Percentiles rank a stretch among this genome's conserved stretches.
Evolutionary conservation across 2,329 filamentous ascomycete genomes (phyloP).

Genomic region (Ilyonectria robusta): DNA sequence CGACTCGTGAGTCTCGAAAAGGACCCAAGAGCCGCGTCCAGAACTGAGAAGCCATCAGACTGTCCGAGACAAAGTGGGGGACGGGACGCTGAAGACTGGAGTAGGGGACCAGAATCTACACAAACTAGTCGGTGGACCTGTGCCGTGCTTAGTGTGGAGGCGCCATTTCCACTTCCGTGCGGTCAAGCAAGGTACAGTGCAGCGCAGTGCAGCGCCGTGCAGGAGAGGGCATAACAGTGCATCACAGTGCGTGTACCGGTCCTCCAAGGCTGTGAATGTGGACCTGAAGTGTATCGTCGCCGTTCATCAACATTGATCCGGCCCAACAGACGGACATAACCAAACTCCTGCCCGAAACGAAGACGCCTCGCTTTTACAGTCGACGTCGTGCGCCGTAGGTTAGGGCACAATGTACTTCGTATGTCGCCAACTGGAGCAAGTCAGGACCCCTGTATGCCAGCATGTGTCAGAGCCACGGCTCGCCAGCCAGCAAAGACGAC

Average conservation of each 20-base stretch:
- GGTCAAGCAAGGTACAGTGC: constrained; percentile 31
- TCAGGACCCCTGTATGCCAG: constrained; percentile 26
- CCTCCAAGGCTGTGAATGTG: not conserved
- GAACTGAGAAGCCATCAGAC: not conserved
- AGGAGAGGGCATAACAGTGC: constrained; percentile 16
- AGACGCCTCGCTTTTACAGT: constrained; percentile 5
- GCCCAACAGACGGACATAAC: constrained; percentile 6
- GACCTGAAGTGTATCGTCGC: not conserved
- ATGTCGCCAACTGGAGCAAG: constrained; percentile 20
- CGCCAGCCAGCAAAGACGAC: constrained; percentile 32
- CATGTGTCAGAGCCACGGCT: constrained; percentile 34
- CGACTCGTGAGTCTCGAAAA: not conserved
- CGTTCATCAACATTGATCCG: constrained; percentile 10
- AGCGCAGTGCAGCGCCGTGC: constrained; percentile 30
- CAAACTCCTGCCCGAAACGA: constrained; percentile 9
- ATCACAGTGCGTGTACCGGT: constrained; percentile 21
- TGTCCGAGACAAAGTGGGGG: not conserved
- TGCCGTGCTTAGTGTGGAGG: constrained; percentile 1
- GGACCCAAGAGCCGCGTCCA: not conserved
- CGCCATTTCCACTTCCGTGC: constrained; percentile 16
- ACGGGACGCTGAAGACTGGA: not conserved
- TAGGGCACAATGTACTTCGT: constrained; percentile 15
- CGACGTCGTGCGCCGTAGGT: not conserved
- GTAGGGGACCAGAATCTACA: not conserved
- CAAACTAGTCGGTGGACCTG: constrained; percentile 28